phyloP scores from a whole-genome alignment of 2,329 filamentous ascomycete species.

The Pestalotiopsis sp. region DNA sequence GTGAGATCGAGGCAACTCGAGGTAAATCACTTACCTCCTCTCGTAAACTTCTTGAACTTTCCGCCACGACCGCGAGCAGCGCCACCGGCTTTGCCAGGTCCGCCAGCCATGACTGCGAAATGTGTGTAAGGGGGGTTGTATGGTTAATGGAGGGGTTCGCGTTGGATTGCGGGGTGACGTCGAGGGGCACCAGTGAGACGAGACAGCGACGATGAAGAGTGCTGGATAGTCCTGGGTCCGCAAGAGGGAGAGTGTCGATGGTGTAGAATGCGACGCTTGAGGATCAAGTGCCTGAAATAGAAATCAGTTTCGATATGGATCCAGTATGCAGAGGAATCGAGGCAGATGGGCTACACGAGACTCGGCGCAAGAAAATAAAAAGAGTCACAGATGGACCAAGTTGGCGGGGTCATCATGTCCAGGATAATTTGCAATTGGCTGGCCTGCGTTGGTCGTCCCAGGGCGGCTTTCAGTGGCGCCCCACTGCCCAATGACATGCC shows the following conservation, averaged over 20 bases:
- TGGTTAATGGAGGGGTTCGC: constrained; percentile 9
- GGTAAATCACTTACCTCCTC: constrained; percentile 71
- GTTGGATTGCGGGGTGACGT: constrained; percentile 18
- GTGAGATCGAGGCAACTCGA: neutral
- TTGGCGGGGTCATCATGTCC: neutral
- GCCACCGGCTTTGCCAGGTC: constrained; percentile 39
- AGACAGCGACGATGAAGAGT: neutral
- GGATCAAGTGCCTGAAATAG: neutral
- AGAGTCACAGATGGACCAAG: constrained; percentile 5
- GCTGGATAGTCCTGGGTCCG: neutral
- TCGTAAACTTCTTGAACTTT: constrained; percentile 92
- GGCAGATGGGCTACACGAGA: constrained; percentile 1
- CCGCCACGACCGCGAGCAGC: constrained; percentile 79
- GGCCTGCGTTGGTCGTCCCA: neutral
- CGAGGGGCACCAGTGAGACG: constrained; percentile 10
- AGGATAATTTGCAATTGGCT: constrained; percentile 9
- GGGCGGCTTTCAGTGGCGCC: neutral
- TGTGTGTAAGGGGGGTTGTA: neutral
- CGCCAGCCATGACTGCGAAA: constrained; percentile 42
- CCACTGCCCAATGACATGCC: neutral
- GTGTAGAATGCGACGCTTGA: neutral
- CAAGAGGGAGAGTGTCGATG: neutral
- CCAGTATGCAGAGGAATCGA: neutral
- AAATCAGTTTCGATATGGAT: neutral
- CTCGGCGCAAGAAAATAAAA: constrained; percentile 1